Evolutionary conservation across 1,139 yeast species (phyloP).

Genomic region (Suhomyces kunorum): DNA sequence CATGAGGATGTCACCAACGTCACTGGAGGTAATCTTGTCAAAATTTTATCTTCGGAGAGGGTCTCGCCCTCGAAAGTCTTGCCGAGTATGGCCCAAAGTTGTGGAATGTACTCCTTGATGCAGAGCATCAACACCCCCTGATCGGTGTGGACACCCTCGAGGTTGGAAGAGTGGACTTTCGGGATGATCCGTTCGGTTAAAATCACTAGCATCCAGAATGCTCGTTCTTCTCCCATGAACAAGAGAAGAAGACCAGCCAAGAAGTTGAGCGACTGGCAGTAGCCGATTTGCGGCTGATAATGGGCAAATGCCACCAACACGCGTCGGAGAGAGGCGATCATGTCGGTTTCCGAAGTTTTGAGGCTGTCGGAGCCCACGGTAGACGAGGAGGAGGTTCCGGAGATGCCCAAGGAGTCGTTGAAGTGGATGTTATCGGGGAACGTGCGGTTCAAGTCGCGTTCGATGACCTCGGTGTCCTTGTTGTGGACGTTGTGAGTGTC

Average conservation of each 20-base stretch:
- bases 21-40: slow-evolving; percentile 81
- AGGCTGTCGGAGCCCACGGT: slow-evolving; percentile 8
- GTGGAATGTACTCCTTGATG: slow-evolving; percentile 79
- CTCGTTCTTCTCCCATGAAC: slow-evolving; percentile 83
- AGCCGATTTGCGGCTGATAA: slow-evolving; percentile 88
- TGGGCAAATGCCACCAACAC: slow-evolving; percentile 83
- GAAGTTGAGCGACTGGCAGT: slow-evolving; percentile 92
- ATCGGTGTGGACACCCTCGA: slow-evolving; percentile 93
- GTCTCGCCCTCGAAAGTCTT: slow-evolving; percentile 44
- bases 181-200: slow-evolving; percentile 85
- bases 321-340: slow-evolving; percentile 73
- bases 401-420: slow-evolving; percentile 25
- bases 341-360: slow-evolving; percentile 51
- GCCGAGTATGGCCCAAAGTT: slow-evolving; percentile 65
- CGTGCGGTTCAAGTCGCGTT: slow-evolving; percentile 87
- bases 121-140: slow-evolving; percentile 94
- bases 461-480: slow-evolving; percentile 87
- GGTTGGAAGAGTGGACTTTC: slow-evolving; percentile 83
- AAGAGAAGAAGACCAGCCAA: slow-evolving; percentile 80
- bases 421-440: slow-evolving; percentile 91
- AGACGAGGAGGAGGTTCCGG: slow-evolving; percentile 8
- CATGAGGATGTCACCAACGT: slow-evolving; percentile 94
- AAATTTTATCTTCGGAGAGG: slow-evolving; percentile 58
- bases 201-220: slow-evolving; percentile 95
- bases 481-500: slow-evolving; percentile 54